These are phyloP conservation scores for Macadamia tetraphylla DNA, from an alignment of 164 flowering plant genomes.

Conservation along the genomic window DNA sequence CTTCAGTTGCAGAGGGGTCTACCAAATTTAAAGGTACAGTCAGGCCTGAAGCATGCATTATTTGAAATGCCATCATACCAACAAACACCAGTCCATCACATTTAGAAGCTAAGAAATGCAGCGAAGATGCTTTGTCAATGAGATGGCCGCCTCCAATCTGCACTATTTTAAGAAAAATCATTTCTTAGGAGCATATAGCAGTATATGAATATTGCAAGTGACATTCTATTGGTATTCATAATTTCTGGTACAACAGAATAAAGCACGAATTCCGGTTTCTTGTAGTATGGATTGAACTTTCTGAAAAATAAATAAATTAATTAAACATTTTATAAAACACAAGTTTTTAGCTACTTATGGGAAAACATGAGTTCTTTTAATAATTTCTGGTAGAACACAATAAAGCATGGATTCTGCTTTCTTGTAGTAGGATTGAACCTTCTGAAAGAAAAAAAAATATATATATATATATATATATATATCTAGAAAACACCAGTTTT, in stretches of 20 bases:
- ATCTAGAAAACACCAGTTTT: not conserved
- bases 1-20: constrained; percentile 40
- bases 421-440: not conserved
- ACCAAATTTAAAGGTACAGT: constrained; percentile 47
- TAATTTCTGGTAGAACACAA: not conserved
- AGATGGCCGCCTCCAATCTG: constrained; percentile 88
- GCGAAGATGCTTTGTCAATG: constrained; percentile 49
- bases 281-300: no score
- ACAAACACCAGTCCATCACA: constrained; percentile 78
- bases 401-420: not conserved
- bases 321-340: not conserved
- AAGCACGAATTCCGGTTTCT: no score
- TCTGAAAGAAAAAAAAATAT: not conserved
- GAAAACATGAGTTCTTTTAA: not conserved
- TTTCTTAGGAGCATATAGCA: not conserved
- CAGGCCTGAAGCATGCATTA: constrained; percentile 78
- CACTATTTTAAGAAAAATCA: constrained; percentile 13
- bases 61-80: constrained; percentile 78
- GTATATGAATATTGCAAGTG: not conserved
- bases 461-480: not conserved
- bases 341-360: no score
- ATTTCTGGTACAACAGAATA: no score
- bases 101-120: constrained; percentile 54
- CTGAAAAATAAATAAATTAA: not conserved
- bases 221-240: no score